Evolutionary conservation across 208 protist species (phyloP), one percentile per base, ranked within the genome.

Genomic region (Porcisia hertigi): DNA sequence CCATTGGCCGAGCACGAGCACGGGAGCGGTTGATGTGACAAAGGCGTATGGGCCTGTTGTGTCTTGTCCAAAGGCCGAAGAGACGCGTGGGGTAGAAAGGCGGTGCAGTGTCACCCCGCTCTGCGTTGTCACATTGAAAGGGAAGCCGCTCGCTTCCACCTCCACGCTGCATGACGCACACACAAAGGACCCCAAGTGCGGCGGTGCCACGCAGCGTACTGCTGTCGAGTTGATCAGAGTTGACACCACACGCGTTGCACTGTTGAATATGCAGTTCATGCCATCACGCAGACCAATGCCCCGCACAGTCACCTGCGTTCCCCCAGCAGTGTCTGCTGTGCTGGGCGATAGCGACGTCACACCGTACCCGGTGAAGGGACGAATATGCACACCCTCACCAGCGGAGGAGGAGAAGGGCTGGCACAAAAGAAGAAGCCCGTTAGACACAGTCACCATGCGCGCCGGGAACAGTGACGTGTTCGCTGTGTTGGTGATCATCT

Each of bases 201-300:
- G 36, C 70, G 64, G 67, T 9, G 71, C 41, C 1, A 52, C 25
- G 67, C 84, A 83, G 34, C 59, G 16, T 23, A 84, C 30, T 5
- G 47, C 47, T 25, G 76, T 77, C 43, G 67, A 25, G 71, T 75
- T 77, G 39, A 76, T 1, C 41, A 69, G 36, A 36, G 25, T 71
- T 12, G 77, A 59, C 5, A 41, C 18, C 18, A 47, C 36, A 11
- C 39, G 39, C 0, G 5, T 36, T 11, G 12, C 55, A 12, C 12
- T 16, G 54, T 57, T 45, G 34, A 79, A 77, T 9, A 73, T n/a
- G 45, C 78, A 88, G 25, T 52, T 3, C 23, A 58, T 58, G 18
- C 43, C 53, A 9, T 43, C 6, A 1, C 53, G 23, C 36, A 91
- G 80, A 18, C 71, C 76, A 39, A 83, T 74, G 9, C 87, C 87